Evolutionary conservation across 176 grass and related monocot species (phyloP).

Genomic region (Musa troglodytarum): DNA sequence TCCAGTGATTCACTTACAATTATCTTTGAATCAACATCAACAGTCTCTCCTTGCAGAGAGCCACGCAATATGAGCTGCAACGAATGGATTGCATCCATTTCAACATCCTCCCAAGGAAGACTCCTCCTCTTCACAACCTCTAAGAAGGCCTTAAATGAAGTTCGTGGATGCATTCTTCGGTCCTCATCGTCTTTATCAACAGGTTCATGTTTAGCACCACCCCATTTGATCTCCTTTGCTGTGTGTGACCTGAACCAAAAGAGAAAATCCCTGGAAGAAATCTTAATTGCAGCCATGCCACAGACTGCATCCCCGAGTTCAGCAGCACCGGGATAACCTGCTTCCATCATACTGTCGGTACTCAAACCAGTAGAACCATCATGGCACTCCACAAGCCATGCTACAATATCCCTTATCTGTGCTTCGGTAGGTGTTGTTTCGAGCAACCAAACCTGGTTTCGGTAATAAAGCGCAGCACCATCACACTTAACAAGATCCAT

Average conservation of each 20-base stretch:
- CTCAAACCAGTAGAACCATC: conserved; percentile 84
- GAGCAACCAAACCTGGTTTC: conserved; percentile 68
- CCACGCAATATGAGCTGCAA: conserved; percentile 86
- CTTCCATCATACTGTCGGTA: conserved; percentile 85
- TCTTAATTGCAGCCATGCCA: conserved; percentile 90
- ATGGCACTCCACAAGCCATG: conserved; percentile 71
- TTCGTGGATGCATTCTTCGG: conserved; percentile 75
- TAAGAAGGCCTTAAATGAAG: conserved; percentile 93
- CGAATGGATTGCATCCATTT: conserved; percentile 99
- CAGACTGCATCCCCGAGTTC: conserved; percentile 67
- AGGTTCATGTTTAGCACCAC: conserved; percentile 78
- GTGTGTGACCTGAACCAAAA: conserved; percentile 89
- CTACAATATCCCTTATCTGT: conserved; percentile 67
- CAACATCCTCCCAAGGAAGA: conserved; percentile 94
- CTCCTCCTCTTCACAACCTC: conserved; percentile 94
- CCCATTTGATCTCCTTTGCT: conserved; percentile 93
- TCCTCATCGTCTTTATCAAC: conserved; percentile 46
- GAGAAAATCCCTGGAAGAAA: conserved; percentile 79
- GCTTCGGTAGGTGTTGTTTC: conserved; percentile 46
- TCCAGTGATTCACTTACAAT: conserved; percentile 61
- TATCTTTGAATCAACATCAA: conserved; percentile 39
- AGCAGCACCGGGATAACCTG: conserved; percentile 62
- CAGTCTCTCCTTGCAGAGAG: conserved; percentile 49
- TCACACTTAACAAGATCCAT: conserved; percentile 89
- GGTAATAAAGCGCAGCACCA: conserved; percentile 69